Evolutionary conservation across 352 stramenopile genomes (phyloP), one percentile per base, ranked within the genome.

Genomic region (Thraustotheca clavata): DNA sequence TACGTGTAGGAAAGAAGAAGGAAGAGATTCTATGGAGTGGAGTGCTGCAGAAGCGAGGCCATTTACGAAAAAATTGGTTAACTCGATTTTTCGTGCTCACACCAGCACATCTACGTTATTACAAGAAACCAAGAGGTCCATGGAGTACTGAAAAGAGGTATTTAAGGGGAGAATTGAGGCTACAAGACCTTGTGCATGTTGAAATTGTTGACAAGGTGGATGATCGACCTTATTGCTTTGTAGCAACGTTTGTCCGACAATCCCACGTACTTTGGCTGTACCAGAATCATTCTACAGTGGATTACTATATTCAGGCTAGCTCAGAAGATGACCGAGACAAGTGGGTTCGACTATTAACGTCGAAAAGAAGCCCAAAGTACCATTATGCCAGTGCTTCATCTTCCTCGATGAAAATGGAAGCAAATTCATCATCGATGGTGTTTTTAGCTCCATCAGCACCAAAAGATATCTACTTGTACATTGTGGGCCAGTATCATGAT

Each of bases 41-140:
- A n/a, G 39, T 69, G 7, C 67, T 94, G 31, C 72, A 67, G 40
- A 90, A 90, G 60, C 80, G 82, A 52, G 79, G 80, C 24, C 79
- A 87, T 43, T 78, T 94, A 40, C 87, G 90, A 60, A 85, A 86
- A 67, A 77, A 75, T 54, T 94, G 82, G 82, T 60, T 89, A 35
- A 73, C 77, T 26, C 70, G 82, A 0, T 80, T 87, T 57, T 80
- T 90, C 40, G 74, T 89, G 26, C 60, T 94, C n/a, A 86, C 79
- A 4, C 71, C 74, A 32, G 43, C 55, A 8, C 76, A 76, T 36
- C 70, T 94, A 4, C 72, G 75, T 49, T 88, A 91, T 52, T 94
- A 88, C 69, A 71, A 76, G 38, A 87, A 86, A 88, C 90, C 67
- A 77, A 79, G 33, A 46, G 43, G n/a, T 39, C 20, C 40, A n/a